A percentile compares a stretch with the other conserved stretches of the same genome.
These are phyloP conservation scores for Mucor sp. DNA, from an alignment of 371 early-diverging fungal species.

Conservation along the genomic window DNA sequence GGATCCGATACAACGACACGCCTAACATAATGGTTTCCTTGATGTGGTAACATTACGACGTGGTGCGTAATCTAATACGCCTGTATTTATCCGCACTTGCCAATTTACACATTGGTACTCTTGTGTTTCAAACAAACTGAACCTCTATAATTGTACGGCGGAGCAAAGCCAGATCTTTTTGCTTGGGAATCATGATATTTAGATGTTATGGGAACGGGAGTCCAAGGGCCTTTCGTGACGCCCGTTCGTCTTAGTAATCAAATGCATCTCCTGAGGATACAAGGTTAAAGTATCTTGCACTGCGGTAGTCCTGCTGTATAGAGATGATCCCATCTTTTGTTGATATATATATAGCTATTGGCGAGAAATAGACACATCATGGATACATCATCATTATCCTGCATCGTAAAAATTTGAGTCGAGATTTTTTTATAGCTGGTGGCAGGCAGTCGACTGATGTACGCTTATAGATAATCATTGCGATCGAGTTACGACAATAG, in stretches of 20 bases:
- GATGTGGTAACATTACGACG: neutral
- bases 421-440: neutral
- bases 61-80: neutral
- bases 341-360: neutral
- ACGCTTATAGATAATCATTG: neutral
- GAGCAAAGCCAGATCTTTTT: neutral
- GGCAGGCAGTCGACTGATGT: no score
- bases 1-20: neutral
- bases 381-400: neutral
- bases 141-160: neutral
- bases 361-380: neutral
- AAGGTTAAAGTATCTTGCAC: neutral
- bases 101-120: neutral
- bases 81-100: neutral
- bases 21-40: neutral
- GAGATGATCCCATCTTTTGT: no score
- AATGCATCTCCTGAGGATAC: neutral
- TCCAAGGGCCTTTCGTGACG: neutral
- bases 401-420: neutral
- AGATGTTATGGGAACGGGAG: neutral
- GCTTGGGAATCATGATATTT: neutral
- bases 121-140: neutral
- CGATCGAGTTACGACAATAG: neutral
- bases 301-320: neutral
- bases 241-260: conserved; percentile 1